A percentile compares a stretch with the other conserved stretches of the same genome.
These are phyloP conservation scores for Peltaster fructicola DNA, from an alignment of 2,329 filamentous ascomycete genomes.

Conservation along the genomic window DNA sequence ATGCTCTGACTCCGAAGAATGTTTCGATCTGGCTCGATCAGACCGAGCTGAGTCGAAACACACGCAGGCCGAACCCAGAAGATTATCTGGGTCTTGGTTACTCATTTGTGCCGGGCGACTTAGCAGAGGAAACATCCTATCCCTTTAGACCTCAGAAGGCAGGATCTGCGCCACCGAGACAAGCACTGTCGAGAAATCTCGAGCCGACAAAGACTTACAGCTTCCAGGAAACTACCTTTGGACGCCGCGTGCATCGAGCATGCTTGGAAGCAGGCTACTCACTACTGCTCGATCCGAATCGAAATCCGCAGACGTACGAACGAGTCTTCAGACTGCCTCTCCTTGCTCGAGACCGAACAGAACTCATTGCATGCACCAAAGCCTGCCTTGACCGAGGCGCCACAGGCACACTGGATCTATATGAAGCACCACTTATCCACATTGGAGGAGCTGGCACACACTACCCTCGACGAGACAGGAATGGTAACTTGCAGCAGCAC, in stretches of 20 bases:
- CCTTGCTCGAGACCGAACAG: slow-evolving; percentile 7
- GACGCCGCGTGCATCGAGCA: slow-evolving; percentile 49
- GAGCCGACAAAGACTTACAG: slow-evolving; percentile 36
- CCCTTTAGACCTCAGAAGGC: too few relatives aligned
- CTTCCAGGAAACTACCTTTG: slow-evolving; percentile 49
- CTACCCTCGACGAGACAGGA: slow-evolving; percentile 25
- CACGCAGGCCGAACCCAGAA: too few relatives aligned
- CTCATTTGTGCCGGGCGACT: too few relatives aligned
- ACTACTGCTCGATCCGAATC: slow-evolving; percentile 35
- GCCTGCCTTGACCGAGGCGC: slow-evolving; percentile 21
- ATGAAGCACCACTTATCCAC: slow-evolving; percentile 43
- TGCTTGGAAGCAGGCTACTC: slow-evolving; percentile 44
- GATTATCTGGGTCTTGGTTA: too few relatives aligned
- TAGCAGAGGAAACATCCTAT: too few relatives aligned
- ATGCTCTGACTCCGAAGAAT: too few relatives aligned
- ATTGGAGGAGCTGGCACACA: slow-evolving; percentile 53
- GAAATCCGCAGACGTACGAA: slow-evolving; percentile 7
- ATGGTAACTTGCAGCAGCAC: slow-evolving; percentile 40
- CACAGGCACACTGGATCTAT: slow-evolving; percentile 37
- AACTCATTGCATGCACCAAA: slow-evolving; percentile 19
- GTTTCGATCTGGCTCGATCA: too few relatives aligned
- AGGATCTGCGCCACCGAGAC: too few relatives aligned
- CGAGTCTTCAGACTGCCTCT: slow-evolving; percentile 13
- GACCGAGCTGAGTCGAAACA: too few relatives aligned
- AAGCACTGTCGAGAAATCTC: too few relatives aligned